These are phyloP conservation scores for Naegleria gruberi DNA, from an alignment of 208 protist genomes.

Conservation along the genomic window DNA sequence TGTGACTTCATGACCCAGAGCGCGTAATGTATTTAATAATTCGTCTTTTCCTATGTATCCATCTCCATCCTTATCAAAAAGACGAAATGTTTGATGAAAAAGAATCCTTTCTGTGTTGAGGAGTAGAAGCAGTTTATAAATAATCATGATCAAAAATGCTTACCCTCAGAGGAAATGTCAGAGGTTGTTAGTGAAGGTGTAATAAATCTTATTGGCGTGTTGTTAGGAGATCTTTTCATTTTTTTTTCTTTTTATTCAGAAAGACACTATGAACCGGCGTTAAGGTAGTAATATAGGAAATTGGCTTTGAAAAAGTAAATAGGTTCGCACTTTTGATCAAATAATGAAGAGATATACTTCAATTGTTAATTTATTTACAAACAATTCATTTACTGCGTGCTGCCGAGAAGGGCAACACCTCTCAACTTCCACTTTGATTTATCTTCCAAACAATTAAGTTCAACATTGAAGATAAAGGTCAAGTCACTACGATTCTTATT, in stretches of 20 bases:
- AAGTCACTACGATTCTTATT: slow-evolving; percentile 83
- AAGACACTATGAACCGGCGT: no score
- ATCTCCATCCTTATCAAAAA: slow-evolving; percentile 57
- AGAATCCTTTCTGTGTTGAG: neutral
- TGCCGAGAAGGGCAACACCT: slow-evolving; percentile 78
- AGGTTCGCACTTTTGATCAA: no score
- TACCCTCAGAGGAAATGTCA: no score
- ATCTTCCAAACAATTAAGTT: slow-evolving; percentile 81
- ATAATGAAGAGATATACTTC: no score
- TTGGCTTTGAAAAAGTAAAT: no score
- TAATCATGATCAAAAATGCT: no score
- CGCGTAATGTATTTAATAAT: slow-evolving; percentile 48
- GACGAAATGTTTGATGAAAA: slow-evolving; percentile 50
- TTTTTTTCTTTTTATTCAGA: no score
- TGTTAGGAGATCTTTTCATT: no score
- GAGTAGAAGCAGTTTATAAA: neutral
- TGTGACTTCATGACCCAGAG: slow-evolving; percentile 49
- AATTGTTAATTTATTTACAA: no score
- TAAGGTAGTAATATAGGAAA: no score
- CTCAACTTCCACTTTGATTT: slow-evolving; percentile 90
- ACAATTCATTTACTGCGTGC: slow-evolving; percentile 65
- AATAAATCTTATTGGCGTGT: no score
- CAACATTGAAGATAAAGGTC: slow-evolving; percentile 92
- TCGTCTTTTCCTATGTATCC: slow-evolving; percentile 51
- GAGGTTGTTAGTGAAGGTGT: no score